Percentiles rank a stretch among this genome's conserved stretches.
Conservation (phyloP, 345 rosid species). For the Camelina hispida region DNA sequence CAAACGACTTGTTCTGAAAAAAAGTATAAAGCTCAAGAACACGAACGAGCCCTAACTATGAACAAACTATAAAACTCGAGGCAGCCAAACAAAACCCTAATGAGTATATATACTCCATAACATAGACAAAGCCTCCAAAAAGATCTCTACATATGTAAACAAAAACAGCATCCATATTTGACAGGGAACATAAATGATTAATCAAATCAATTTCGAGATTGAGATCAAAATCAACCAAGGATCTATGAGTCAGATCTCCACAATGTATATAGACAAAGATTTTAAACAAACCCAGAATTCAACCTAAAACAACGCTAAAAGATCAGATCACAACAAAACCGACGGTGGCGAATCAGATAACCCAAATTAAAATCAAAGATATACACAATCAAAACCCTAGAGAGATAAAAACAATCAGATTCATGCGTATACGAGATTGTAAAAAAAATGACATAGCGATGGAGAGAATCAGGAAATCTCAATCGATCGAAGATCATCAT, state of each 20-base stretch:
- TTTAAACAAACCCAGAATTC: background rate
- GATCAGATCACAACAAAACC: slow-evolving; percentile 31
- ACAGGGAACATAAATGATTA: slow-evolving; percentile 4
- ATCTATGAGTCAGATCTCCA: slow-evolving; percentile 19
- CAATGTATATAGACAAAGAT: slow-evolving; percentile 23
- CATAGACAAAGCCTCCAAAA: slow-evolving; percentile 9
- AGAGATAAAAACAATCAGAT: background rate
- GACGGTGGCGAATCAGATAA: background rate
- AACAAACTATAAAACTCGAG: slow-evolving; percentile 5
- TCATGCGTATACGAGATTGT: background rate
- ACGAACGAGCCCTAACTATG: background rate
- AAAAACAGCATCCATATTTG: background rate
- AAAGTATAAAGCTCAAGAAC: background rate
- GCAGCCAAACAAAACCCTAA: background rate
- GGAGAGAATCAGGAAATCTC: background rate
- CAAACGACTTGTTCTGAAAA: background rate
- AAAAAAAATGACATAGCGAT: slow-evolving; percentile 13
- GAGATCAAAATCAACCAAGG: slow-evolving; percentile 19
- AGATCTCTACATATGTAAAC: background rate
- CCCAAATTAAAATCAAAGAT: slow-evolving; percentile 25
- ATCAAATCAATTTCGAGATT: slow-evolving; percentile 9
- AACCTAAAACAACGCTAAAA: slow-evolving; percentile 12
- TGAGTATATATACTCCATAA: background rate
- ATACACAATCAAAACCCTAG: background rate
- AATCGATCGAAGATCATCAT: slow-evolving; percentile 11